phyloP scores from a whole-genome alignment of 192 early-diverging fungal species.

The Coemansia sp. region DNA sequence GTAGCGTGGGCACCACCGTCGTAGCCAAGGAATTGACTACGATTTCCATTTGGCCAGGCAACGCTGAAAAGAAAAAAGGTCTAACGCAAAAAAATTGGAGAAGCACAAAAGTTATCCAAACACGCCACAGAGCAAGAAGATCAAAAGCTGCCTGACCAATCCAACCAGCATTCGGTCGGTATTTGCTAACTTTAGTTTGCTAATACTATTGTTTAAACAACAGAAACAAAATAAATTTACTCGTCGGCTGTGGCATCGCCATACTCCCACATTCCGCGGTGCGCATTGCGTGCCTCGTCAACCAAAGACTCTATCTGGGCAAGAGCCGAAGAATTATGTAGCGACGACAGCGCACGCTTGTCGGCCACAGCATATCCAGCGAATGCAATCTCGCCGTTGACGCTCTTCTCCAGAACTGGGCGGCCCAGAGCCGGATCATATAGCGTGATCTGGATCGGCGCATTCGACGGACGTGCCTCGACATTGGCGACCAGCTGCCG shows the following conservation, averaged over 20 bases:
- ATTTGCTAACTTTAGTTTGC: too few species aligned
- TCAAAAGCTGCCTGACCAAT: too few species aligned
- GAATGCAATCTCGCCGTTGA: conserved; percentile 66
- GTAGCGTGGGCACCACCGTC: not conserved
- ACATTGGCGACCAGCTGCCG: conserved; percentile 73
- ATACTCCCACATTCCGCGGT: conserved; percentile 50
- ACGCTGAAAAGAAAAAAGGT: too few species aligned
- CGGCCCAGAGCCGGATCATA: conserved; percentile 64
- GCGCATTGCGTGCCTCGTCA: conserved; percentile 34
- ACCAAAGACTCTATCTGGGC: conserved; percentile 42
- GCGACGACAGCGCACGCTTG: conserved; percentile 23
- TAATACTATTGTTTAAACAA: too few species aligned
- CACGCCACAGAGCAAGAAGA: not conserved
- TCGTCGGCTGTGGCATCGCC: conserved; percentile 46
- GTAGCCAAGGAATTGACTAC: not conserved
- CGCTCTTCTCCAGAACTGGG: conserved; percentile 61
- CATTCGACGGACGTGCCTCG: conserved; percentile 60
- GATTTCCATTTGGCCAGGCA: not conserved
- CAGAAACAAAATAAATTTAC: not conserved
- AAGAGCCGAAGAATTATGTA: conserved; percentile 29
- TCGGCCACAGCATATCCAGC: conserved; percentile 64
- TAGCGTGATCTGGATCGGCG: conserved; percentile 63
- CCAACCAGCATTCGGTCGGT: too few species aligned
- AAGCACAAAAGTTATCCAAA: not conserved
- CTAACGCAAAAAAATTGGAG: too few species aligned